Evolutionary conservation across 352 stramenopile genomes (phyloP).

Genomic region (Blastocystis sp.): DNA sequence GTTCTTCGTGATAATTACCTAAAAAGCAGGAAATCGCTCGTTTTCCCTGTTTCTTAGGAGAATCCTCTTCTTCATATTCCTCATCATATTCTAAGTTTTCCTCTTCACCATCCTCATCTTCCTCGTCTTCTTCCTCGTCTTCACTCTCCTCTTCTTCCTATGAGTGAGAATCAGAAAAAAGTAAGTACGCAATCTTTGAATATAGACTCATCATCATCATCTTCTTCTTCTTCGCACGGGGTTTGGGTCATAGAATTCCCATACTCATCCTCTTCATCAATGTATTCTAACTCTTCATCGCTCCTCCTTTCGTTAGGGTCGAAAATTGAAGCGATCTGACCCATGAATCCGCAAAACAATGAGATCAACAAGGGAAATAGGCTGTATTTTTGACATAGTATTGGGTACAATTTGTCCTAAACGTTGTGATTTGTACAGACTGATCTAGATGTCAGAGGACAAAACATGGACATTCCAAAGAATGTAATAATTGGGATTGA

Average conservation of each 20-base stretch:
- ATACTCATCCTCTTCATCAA: constrained; percentile 18
- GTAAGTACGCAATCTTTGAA: constrained; percentile 26
- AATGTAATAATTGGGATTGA: too few species aligned
- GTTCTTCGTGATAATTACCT: background rate
- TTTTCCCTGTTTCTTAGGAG: background rate
- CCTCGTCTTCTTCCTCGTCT: background rate
- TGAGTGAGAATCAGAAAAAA: background rate
- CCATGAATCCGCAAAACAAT: constrained; percentile 2
- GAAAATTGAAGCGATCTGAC: constrained; percentile 28
- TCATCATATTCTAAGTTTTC: background rate
- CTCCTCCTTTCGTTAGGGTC: background rate
- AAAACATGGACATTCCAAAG: too few species aligned
- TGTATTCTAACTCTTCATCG: background rate
- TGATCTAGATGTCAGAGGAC: too few species aligned
- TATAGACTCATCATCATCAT: background rate
- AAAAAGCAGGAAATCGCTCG: background rate
- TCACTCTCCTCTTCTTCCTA: constrained; percentile 37
- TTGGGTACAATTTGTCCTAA: background rate
- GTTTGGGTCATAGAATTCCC: background rate
- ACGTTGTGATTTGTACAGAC: too few species aligned
- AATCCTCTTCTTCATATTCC: background rate
- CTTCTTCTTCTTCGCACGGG: constrained; percentile 23
- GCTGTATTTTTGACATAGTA: background rate
- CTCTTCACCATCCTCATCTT: background rate
- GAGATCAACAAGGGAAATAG: background rate